phyloP scores from a whole-genome alignment of 352 stramenopile species.

The Pythium myriotylum region DNA sequence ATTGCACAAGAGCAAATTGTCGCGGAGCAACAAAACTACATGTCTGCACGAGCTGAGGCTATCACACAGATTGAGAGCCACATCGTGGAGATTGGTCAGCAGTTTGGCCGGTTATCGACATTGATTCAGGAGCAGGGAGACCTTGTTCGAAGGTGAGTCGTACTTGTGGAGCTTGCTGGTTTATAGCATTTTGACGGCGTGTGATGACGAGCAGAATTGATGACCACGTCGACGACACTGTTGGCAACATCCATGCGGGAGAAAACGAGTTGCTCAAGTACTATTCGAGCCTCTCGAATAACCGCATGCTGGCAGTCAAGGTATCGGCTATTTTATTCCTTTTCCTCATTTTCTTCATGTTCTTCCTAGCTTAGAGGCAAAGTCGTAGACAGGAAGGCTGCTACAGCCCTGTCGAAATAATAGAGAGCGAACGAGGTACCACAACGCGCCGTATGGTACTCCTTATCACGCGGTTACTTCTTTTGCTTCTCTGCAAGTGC shows the following conservation, averaged over 20 bases:
- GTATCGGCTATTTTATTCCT: conserved; percentile 86
- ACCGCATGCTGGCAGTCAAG: conserved; percentile 86
- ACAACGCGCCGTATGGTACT: not conserved
- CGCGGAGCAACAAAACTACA: conserved; percentile 78
- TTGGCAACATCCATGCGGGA: conserved; percentile 72
- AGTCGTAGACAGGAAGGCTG: not conserved
- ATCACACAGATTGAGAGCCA: conserved; percentile 88
- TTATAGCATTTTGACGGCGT: not conserved
- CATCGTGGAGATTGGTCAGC: conserved; percentile 84
- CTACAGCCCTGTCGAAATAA: conserved; percentile 21
- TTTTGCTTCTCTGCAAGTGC: conserved; percentile 55
- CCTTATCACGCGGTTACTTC: not conserved
- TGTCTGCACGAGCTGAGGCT: conserved; percentile 67
- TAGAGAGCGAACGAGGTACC: conserved; percentile 4
- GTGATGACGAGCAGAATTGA: conserved; percentile 58
- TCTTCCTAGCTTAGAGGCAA: conserved; percentile 75
- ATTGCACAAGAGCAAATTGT: conserved; percentile 78
- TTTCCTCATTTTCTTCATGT: conserved; percentile 90
- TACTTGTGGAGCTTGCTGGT: not conserved
- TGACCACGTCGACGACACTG: conserved; percentile 81
- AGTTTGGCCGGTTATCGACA: conserved; percentile 79
- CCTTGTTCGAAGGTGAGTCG: conserved; percentile 67
- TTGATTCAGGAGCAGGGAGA: conserved; percentile 85
- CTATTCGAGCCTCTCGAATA: conserved; percentile 85
- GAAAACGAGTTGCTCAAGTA: conserved; percentile 88